These are phyloP conservation scores for Tagetes patula DNA, from an alignment of 129 eudicot genomes.

Conservation along the genomic window DNA sequence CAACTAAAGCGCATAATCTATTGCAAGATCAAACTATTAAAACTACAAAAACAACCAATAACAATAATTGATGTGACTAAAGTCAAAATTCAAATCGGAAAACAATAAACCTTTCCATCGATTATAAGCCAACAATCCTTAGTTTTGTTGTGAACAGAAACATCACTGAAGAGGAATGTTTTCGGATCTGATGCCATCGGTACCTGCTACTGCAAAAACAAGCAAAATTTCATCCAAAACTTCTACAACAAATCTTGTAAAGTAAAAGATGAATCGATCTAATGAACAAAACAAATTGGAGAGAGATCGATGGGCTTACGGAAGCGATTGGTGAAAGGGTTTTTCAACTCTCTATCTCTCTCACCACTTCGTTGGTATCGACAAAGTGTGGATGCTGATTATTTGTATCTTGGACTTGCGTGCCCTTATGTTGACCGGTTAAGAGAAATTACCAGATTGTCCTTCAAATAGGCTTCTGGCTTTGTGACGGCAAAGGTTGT, in stretches of 20 bases:
- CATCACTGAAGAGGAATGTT: constrained; percentile 57
- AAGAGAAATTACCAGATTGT: constrained; percentile 5
- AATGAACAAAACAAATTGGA: not conserved
- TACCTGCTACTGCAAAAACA: constrained; percentile 27
- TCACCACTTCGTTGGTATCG: constrained; percentile 12
- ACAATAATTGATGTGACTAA: not conserved
- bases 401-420: constrained; percentile 14
- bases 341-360: not conserved
- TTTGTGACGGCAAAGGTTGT: not conserved
- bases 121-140: constrained; percentile 92
- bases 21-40: constrained; percentile 12
- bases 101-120: constrained; percentile 74
- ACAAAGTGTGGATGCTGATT: constrained; percentile 15
- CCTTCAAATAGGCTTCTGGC: not conserved
- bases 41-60: not conserved
- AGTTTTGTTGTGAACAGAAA: constrained; percentile 65
- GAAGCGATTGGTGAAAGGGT: constrained; percentile 17
- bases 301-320: constrained; percentile 18
- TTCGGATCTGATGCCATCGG: constrained; percentile 79
- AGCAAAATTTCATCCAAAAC: not conserved
- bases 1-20: not conserved
- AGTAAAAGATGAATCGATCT: constrained; percentile 21
- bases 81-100: constrained; percentile 1
- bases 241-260: not conserved
- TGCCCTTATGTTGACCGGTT: constrained; percentile 8